phyloP scores from a whole-genome alignment of 176 grass and related monocot genomes.

The bread wheat (Triticum aestivum) region IWGSC_CS_RefSeq_v2.1 NC_057795.1:395295749-395296248 shows the following conservation, averaged over 20 bases:
- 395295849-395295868: neutral
- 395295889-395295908: neutral
- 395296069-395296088: neutral
- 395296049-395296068: neutral
- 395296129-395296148: neutral
- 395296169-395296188: neutral
- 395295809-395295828: no score
- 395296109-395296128: neutral
- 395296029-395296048: neutral
- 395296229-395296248: neutral
- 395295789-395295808: no score
- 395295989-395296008: neutral
- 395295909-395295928: neutral
- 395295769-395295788: no score
- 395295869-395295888: neutral
- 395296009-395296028: neutral
- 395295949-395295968: neutral
- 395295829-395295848: no score
- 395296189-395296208: neutral
- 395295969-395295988: neutral
- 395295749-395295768: no score
- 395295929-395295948: neutral
- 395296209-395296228: neutral
- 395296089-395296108: constrained; percentile 5
- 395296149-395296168: constrained; percentile 4